phyloP scores from a whole-genome alignment of 1,139 yeast genomes.

The Kluyveromyces marxianus region DNA sequence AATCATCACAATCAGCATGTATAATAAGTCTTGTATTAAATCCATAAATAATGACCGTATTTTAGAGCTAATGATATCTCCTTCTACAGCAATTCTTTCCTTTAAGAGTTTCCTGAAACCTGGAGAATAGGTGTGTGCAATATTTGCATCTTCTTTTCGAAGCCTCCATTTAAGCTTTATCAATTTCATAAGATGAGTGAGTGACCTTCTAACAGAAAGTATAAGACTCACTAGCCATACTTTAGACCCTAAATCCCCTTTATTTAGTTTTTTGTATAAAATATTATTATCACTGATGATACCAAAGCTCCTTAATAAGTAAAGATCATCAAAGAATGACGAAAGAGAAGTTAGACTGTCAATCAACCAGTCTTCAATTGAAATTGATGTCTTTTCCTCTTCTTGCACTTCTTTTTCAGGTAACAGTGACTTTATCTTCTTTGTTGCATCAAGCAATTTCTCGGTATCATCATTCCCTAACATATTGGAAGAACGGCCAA shows the following conservation, averaged over 20 bases:
- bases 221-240: conserved; percentile 23
- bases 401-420: neutral
- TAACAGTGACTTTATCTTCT: neutral
- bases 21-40: conserved; percentile 18
- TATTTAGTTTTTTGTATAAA: conserved; percentile 18
- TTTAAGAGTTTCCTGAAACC: conserved; percentile 5
- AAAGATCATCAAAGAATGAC: conserved; percentile 22
- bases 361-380: conserved; percentile 14
- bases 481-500: no score
- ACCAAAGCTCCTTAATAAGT: conserved; percentile 22
- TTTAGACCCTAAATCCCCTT: conserved; percentile 23
- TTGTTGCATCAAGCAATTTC: neutral
- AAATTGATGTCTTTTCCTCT: neutral
- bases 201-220: conserved; percentile 17
- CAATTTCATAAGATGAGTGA: conserved; percentile 8
- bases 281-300: conserved; percentile 19
- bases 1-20: conserved; percentile 16
- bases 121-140: conserved; percentile 2
- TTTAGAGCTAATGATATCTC: conserved; percentile 11
- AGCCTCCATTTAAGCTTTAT: conserved; percentile 9
- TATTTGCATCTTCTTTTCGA: conserved; percentile 8
- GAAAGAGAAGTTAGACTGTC: conserved; percentile 18
- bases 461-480: neutral
- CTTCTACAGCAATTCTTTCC: conserved; percentile 11
- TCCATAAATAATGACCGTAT: conserved; percentile 17